Percentiles rank a stretch among this genome's conserved stretches.
Conservation (phyloP, 2,329 filamentous ascomycete genomes). For the Colletotrichum gigasporum region DNA sequence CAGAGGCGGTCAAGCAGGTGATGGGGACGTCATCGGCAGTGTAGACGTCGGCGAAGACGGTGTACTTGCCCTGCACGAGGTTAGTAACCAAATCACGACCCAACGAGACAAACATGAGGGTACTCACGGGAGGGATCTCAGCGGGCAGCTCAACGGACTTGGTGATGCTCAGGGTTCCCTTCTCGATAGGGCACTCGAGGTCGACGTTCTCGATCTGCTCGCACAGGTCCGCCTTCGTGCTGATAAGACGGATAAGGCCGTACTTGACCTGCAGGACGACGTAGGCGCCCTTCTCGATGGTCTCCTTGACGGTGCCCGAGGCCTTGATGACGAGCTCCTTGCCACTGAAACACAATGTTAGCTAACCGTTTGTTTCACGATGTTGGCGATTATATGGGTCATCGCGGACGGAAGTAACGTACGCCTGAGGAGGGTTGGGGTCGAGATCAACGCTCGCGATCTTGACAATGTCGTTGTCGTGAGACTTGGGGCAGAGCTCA, state of each 20-base stretch:
- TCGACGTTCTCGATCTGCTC: conserved; percentile 90
- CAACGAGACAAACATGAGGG: not conserved
- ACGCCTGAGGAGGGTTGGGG: conserved; percentile 91
- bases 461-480: conserved; percentile 73
- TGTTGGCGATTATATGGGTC: not conserved
- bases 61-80: conserved; percentile 80
- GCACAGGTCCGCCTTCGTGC: conserved; percentile 83
- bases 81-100: conserved; percentile 32
- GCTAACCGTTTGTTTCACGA: conserved; percentile 25
- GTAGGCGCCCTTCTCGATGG: conserved; percentile 81
- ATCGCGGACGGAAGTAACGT: conserved; percentile 49
- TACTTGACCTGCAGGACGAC: conserved; percentile 91
- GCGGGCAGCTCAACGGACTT: conserved; percentile 88
- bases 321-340: conserved; percentile 81
- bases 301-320: conserved; percentile 75
- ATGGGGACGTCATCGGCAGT: conserved; percentile 78
- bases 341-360: conserved; percentile 65
- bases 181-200: conserved; percentile 85
- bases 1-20: conserved; percentile 84
- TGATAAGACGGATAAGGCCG: conserved; percentile 89
- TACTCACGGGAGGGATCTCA: conserved; percentile 87
- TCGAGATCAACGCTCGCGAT: conserved; percentile 83
- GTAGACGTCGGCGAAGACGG: conserved; percentile 86
- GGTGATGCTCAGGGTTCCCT: conserved; percentile 76
- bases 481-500: conserved; percentile 75